Conservation (phyloP, 352 stramenopile genomes). For the Peronospora belbahrii region DNA sequence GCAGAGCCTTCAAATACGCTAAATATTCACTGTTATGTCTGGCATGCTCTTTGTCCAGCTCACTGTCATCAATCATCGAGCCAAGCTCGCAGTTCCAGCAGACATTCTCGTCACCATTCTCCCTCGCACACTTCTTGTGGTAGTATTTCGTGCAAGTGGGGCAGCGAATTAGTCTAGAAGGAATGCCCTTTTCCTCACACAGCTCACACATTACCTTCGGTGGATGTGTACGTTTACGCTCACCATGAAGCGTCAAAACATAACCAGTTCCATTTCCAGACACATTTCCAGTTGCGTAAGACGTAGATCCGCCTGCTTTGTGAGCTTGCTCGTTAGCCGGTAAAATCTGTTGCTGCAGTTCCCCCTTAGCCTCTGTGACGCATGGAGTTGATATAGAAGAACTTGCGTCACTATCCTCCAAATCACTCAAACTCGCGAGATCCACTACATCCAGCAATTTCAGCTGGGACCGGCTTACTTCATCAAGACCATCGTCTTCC, state of each 20-base stretch:
- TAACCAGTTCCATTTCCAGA: slow-evolving; percentile 14
- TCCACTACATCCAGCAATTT: slow-evolving; percentile 54
- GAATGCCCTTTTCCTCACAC: slow-evolving; percentile 40
- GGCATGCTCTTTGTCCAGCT: slow-evolving; percentile 46
- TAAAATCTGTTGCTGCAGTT: not conserved
- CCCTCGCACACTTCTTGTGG: slow-evolving; percentile 58
- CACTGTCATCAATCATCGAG: slow-evolving; percentile 69
- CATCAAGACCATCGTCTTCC: slow-evolving; percentile 35
- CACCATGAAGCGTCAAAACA: slow-evolving; percentile 12
- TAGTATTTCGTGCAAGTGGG: slow-evolving; percentile 54
- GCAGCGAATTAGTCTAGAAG: slow-evolving; percentile 36
- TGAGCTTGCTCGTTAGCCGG: not conserved
- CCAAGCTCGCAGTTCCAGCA: slow-evolving; percentile 76
- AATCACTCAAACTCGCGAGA: slow-evolving; percentile 51
- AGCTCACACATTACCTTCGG: slow-evolving; percentile 44
- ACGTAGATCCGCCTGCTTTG: not conserved
- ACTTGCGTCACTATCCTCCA: slow-evolving; percentile 31
- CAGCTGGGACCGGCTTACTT: slow-evolving; percentile 22
- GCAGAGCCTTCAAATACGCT: slow-evolving; percentile 41
- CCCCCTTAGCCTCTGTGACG: not conserved
- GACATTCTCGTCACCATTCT: slow-evolving; percentile 57
- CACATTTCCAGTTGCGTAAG: not conserved
- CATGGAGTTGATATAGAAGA: slow-evolving; percentile 10
- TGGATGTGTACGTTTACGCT: slow-evolving; percentile 24
- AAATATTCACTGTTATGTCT: slow-evolving; percentile 38